Base-by-base conservation (phyloP, 495 filamentous ascomycete genomes). In the Bombardia bombarda region DNA sequence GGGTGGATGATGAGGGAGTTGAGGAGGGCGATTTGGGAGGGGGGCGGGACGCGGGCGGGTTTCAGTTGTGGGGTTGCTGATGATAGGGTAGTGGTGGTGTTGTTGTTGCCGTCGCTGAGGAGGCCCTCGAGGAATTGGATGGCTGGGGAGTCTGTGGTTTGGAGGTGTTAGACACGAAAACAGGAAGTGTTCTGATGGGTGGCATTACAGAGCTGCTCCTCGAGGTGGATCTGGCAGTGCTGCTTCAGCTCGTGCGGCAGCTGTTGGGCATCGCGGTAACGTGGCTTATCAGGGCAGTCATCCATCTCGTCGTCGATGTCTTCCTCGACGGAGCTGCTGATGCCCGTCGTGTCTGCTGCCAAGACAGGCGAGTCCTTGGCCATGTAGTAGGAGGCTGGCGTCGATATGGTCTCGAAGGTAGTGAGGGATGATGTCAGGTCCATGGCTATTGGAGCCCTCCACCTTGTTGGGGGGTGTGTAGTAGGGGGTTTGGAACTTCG, bases 191-290 rank as follows among this genome's bases (percentile, higher is more conserved):
- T n/a, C n/a, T n/a, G n/a, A n/a, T n/a, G n/a, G n/a, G n/a, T n/a
- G n/a, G n/a, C n/a, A n/a, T n/a, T 61, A 87, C 83, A 84, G 16
- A 87, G 74, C 28, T 78, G 70, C 56, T 90, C 86, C 55, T 89
- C 85, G 3, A 90, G 67, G 58, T 84, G 86, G 22, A 88, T 82
- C 37, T 75, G 75, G 35, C 74, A 78, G 50, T 86, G 79, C 32
- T 79, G 66, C 21, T 69, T 72, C 6, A 90, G 58, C 46, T 83
- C 77, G 37, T 72, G 77, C 0, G 83, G 77, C 1, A 88, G 58
- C 22, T 60, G 58, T 34, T 63, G 69, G 3, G 73, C 69, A 12
- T 69, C 60, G 32, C 77, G 75, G 53, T 78, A 83, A n/a, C 38
- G 36, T 18, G 44, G 31, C n/a, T 28, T 36, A 13, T 9, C 7